These are phyloP conservation scores for Aspergillus egyptiacus DNA, from an alignment of 495 filamentous ascomycete species.

Conservation along the genomic window DNA sequence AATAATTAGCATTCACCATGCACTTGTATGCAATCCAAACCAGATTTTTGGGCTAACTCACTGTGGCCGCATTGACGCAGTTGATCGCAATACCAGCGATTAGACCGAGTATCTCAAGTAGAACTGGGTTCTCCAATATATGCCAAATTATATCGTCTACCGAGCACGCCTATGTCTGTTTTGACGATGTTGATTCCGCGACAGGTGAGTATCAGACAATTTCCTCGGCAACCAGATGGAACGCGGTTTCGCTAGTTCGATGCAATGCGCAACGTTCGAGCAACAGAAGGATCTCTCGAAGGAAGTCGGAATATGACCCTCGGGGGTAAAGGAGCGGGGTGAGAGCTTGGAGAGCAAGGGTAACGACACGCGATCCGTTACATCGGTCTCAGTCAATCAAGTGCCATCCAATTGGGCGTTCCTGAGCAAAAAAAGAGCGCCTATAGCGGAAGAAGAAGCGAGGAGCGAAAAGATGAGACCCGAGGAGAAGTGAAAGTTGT, in stretches of 20 bases:
- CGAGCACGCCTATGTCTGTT: not conserved
- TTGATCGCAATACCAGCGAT: slow-evolving; percentile 6
- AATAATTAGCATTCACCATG: slow-evolving; percentile 22
- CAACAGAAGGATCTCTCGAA: slow-evolving; percentile 13
- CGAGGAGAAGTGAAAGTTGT: slow-evolving; percentile 5
- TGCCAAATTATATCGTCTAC: not conserved
- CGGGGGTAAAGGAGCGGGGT: slow-evolving; percentile 17
- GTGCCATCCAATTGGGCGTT: slow-evolving; percentile 13
- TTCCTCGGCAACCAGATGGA: not conserved
- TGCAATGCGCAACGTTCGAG: slow-evolving; percentile 11
- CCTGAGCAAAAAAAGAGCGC: not conserved
- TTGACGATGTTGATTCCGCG: not conserved
- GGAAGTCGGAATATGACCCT: slow-evolving; percentile 11
- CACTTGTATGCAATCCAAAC: not conserved
- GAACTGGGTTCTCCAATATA: slow-evolving; percentile 3
- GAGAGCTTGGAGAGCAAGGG: slow-evolving; percentile 25
- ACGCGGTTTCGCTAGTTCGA: slow-evolving; percentile 2
- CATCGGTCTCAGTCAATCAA: slow-evolving; percentile 31
- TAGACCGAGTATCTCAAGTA: slow-evolving; percentile 3
- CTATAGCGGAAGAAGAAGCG: slow-evolving; percentile 11
- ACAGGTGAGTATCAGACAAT: not conserved
- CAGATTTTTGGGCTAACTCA: slow-evolving; percentile 27
- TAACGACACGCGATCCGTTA: slow-evolving; percentile 32
- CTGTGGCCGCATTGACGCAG: slow-evolving; percentile 48
- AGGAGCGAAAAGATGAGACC: slow-evolving; percentile 4